Evolutionary conservation across 1,284 basidiomycete species (phyloP).

Genomic region (Cutaneotrichosporon cutaneum): DNA sequence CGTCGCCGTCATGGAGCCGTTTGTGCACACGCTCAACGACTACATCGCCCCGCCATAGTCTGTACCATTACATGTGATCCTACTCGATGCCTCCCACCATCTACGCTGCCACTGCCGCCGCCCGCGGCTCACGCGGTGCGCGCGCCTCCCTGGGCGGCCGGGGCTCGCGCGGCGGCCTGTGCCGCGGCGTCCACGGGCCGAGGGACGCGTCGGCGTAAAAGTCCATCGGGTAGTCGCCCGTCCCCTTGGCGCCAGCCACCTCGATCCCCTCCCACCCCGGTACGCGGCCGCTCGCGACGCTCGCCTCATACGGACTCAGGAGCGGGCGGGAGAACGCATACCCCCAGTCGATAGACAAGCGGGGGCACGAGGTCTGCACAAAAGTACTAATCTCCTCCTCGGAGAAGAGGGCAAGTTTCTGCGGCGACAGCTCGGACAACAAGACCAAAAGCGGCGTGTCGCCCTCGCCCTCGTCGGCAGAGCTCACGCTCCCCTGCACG

Average conservation of each 20-base stretch:
- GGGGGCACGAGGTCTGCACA: constrained; percentile 30
- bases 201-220: constrained; percentile 67
- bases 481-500: constrained; percentile 65
- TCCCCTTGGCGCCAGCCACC: constrained; percentile 39
- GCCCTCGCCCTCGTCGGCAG: constrained; percentile 23
- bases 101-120: not conserved
- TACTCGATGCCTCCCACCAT: not conserved
- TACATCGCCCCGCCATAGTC: constrained; percentile 1
- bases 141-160: not conserved
- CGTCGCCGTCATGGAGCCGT: constrained; percentile 63
- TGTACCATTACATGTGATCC: not conserved
- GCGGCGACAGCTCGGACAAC: constrained; percentile 91
- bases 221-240: constrained; percentile 83
- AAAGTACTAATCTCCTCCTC: constrained; percentile 28
- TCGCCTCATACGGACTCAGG: constrained; percentile 90
- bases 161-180: constrained; percentile 26
- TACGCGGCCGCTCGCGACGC: constrained; percentile 75
- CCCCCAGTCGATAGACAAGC: constrained; percentile 84
- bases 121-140: constrained; percentile 1
- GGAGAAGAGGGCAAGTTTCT: constrained; percentile 79
- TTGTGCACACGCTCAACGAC: constrained; percentile 60
- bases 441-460: constrained; percentile 70
- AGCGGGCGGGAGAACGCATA: constrained; percentile 89
- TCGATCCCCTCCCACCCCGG: constrained; percentile 53
- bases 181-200: constrained; percentile 53